A percentile compares a stretch with the other conserved stretches of the same genome.
These are phyloP conservation scores for Fallopia convolvulus DNA, from an alignment of 148 eudicot species.

Conservation along the genomic window DNA sequence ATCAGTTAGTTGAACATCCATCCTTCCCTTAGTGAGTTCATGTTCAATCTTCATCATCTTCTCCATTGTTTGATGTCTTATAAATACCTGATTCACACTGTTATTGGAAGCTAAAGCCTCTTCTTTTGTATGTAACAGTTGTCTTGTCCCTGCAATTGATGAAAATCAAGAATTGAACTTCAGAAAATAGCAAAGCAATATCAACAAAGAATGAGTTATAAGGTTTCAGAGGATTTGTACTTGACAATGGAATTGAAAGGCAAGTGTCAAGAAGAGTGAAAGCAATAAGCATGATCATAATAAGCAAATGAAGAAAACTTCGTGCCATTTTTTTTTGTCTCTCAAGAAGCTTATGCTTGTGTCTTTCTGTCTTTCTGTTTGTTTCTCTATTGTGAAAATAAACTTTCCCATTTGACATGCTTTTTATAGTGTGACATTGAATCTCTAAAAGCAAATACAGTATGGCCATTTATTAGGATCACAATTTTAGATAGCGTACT, in stretches of 20 bases:
- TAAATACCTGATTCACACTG: background rate
- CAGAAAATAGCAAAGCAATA: no score
- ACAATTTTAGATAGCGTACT: constrained; percentile 7
- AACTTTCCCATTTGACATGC: background rate
- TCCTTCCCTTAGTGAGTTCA: constrained; percentile 15
- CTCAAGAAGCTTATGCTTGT: background rate
- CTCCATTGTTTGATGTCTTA: constrained; percentile 13
- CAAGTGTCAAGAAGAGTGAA: background rate
- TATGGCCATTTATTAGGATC: background rate
- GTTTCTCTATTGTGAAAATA: background rate
- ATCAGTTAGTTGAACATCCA: constrained; percentile 35
- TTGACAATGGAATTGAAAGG: background rate
- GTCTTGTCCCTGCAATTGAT: background rate
- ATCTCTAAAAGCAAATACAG: background rate
- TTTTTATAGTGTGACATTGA: background rate
- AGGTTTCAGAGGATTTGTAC: background rate
- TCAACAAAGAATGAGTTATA: no score
- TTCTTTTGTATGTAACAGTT: no score
- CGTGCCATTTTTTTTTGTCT: constrained; percentile 19
- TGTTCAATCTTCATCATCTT: constrained; percentile 6
- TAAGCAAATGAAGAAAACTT: constrained; percentile 18
- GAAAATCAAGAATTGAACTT: background rate
- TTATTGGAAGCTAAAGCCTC: background rate
- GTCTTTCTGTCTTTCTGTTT: no score
- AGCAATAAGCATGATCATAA: constrained; percentile 12